Conservation (phyloP, 495 filamentous ascomycete species). For the Chaetomium tenue region DNA sequence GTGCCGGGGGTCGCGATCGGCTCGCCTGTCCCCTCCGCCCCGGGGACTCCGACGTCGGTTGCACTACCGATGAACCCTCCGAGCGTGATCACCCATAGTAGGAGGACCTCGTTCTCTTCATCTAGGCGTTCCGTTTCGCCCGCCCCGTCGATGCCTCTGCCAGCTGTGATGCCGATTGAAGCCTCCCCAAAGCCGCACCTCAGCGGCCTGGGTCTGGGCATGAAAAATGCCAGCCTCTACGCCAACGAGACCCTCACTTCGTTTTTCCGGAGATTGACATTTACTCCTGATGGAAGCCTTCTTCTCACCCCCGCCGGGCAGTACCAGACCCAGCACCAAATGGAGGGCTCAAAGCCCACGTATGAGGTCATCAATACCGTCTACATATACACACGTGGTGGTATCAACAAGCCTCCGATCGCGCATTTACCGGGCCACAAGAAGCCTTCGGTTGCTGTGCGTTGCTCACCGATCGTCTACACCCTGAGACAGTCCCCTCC, state of each 20-base stretch:
- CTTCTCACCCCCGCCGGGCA: conserved; percentile 96
- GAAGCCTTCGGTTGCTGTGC: conserved; percentile 94
- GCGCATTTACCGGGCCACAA: conserved; percentile 98
- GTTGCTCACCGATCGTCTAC: conserved; percentile 89
- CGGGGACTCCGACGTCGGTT: conserved; percentile 88
- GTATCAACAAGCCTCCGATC: conserved; percentile 94
- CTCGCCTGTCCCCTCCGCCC: conserved; percentile 86
- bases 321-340: conserved; percentile 75
- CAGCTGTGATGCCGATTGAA: conserved; percentile 94
- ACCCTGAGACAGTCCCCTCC: conserved; percentile 67
- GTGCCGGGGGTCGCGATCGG: conserved; percentile 59
- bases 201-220: conserved; percentile 56
- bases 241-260: conserved; percentile 97
- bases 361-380: conserved; percentile 96
- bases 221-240: conserved; percentile 86
- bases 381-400: conserved; percentile 95
- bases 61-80: conserved; percentile 97
- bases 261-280: conserved; percentile 92
- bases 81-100: conserved; percentile 78
- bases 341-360: conserved; percentile 66
- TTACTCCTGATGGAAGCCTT: conserved; percentile 91
- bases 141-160: conserved; percentile 90
- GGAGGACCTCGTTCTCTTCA: conserved; percentile 92
- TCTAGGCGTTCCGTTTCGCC: conserved; percentile 91
- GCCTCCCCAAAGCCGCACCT: conserved; percentile 74